These are phyloP conservation scores for Typha latifolia DNA, from an alignment of 176 grass and related monocot species.

Conservation along the genomic window DNA sequence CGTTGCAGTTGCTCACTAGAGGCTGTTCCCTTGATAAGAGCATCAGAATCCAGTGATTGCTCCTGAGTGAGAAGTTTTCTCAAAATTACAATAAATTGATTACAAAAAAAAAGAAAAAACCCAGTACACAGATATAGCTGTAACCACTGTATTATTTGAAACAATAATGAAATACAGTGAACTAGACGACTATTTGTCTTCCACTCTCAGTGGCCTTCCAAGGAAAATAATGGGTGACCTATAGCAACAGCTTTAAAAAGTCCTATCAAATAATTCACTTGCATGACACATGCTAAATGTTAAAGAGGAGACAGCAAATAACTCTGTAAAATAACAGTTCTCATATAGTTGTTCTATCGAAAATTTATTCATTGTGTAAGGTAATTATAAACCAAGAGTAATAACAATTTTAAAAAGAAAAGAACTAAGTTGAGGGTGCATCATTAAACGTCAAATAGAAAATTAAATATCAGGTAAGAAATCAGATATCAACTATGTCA, in stretches of 20 bases:
- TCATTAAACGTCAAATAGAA: too few species aligned
- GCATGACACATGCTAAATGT: not conserved
- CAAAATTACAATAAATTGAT: slow-evolving; percentile 3
- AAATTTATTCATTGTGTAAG: too few species aligned
- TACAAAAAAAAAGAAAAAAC: not conserved
- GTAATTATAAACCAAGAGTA: too few species aligned
- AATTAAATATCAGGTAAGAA: too few species aligned
- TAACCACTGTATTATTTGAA: too few species aligned
- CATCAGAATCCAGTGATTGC: slow-evolving; percentile 34
- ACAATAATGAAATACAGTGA: too few species aligned
- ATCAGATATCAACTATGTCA: too few species aligned
- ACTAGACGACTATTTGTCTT: too few species aligned
- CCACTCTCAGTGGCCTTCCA: not conserved
- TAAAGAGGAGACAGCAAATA: not conserved
- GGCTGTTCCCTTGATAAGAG: slow-evolving; percentile 5
- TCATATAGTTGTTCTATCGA: not conserved
- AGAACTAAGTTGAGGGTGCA: too few species aligned
- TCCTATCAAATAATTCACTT: not conserved
- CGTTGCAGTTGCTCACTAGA: slow-evolving; percentile 21
- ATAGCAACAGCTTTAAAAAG: not conserved
- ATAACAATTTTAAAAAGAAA: too few species aligned
- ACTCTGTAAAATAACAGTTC: not conserved
- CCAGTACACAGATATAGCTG: not conserved
- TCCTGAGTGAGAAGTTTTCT: slow-evolving; percentile 26
- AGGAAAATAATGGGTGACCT: not conserved